These are phyloP conservation scores for Kodamaea fungicola DNA, from an alignment of 1,139 yeast species.

Conservation along the genomic window DNA sequence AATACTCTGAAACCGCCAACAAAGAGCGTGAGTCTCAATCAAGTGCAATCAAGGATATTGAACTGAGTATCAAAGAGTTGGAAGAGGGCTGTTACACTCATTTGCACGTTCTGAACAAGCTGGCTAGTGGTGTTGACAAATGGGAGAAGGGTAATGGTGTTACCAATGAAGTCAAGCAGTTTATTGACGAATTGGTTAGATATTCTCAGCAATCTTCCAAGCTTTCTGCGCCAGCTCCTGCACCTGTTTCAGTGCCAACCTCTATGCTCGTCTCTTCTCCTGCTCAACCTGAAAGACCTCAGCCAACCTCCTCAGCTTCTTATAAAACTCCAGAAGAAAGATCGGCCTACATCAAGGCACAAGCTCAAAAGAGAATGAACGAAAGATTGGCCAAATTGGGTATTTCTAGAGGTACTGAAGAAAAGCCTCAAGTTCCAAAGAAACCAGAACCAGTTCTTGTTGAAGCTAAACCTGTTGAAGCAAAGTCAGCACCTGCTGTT, in stretches of 20 bases:
- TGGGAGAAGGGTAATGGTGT: constrained; percentile 90
- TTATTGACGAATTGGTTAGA: constrained; percentile 50
- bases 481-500: constrained; percentile 1
- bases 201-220: constrained; percentile 8
- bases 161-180: constrained; percentile 55
- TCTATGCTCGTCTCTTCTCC: constrained; percentile 2
- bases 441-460: constrained; percentile 6
- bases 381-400: constrained; percentile 88
- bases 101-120: constrained; percentile 41
- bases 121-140: constrained; percentile 58
- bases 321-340: constrained; percentile 59
- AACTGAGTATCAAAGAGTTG: constrained; percentile 66
- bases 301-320: constrained; percentile 11
- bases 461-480: constrained; percentile 1
- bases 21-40: constrained; percentile 55
- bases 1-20: constrained; percentile 52
- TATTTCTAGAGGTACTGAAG: constrained; percentile 38
- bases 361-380: constrained; percentile 86
- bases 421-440: constrained; percentile 10
- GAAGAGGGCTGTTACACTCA: constrained; percentile 56
- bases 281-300: constrained; percentile 6
- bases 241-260: constrained; percentile 1
- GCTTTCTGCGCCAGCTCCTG: constrained; percentile 1
- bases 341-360: constrained; percentile 82
- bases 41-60: constrained; percentile 66